Evolutionary conservation across 176 grass and related monocot species (phyloP).

Genomic region (Aegilops tauschii): DNA sequence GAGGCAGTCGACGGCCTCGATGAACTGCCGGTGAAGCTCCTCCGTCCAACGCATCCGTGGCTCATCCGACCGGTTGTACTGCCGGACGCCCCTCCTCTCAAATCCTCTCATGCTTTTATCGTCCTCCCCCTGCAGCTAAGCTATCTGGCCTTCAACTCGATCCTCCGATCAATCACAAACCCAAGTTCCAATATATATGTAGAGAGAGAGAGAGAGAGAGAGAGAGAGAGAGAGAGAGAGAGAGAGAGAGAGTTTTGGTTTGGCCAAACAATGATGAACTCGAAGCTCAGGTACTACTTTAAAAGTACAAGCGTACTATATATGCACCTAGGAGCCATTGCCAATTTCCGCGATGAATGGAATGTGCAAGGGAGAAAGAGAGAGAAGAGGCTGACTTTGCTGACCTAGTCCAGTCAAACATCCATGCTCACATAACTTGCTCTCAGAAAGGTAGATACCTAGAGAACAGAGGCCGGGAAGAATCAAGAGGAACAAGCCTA

Average conservation of each 20-base stretch:
- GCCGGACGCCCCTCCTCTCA: constrained; percentile 70
- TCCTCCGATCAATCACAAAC: not conserved
- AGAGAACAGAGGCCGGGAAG: not conserved
- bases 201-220: not conserved
- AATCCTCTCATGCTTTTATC: constrained; percentile 44
- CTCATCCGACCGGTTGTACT: constrained; percentile 77
- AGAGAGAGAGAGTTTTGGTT: not conserved
- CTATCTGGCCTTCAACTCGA: constrained; percentile 6
- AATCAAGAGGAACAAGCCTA: constrained; percentile 19
- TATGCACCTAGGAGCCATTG: not conserved
- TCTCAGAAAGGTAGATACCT: constrained; percentile 29
- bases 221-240: not conserved
- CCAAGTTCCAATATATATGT: constrained; percentile 13
- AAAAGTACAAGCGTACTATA: constrained; percentile 22
- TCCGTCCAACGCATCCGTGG: constrained; percentile 91
- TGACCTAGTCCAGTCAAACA: constrained; percentile 88
- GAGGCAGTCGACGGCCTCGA: constrained; percentile 72
- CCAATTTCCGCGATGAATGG: no score
- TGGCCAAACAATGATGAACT: constrained; percentile 6
- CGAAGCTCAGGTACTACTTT: constrained; percentile 13
- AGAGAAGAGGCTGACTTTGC: constrained; percentile 36
- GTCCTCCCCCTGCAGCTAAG: not conserved
- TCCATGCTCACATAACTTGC: constrained; percentile 32
- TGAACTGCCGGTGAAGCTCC: constrained; percentile 78
- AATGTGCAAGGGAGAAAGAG: constrained; percentile 7